Conservation (phyloP, 495 filamentous ascomycete genomes). For the Tuber microsphaerosporum region DNA sequence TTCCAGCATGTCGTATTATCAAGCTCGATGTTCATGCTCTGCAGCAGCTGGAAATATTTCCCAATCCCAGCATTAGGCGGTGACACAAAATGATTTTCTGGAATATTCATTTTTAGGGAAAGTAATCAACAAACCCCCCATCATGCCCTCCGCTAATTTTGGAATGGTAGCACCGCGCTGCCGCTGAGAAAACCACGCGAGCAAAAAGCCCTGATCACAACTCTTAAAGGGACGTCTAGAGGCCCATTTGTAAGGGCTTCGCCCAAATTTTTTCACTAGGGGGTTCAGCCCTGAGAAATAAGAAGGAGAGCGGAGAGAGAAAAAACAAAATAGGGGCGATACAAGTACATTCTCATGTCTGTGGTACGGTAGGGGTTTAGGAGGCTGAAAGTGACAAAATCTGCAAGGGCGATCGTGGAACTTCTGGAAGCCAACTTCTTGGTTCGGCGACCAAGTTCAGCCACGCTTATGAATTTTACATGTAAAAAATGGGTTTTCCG, state of each 20-base stretch:
- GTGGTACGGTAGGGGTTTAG: conserved; percentile 5
- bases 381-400: conserved; percentile 26
- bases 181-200: conserved; percentile 11
- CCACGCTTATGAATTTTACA: conserved; percentile 9
- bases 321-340: conserved; percentile 14
- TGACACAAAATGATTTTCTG: conserved; percentile 22
- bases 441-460: conserved; percentile 17
- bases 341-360: conserved; percentile 8
- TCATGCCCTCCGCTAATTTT: conserved; percentile 4
- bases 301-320: background rate
- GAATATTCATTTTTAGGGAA: conserved; percentile 15
- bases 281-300: conserved; percentile 4
- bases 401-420: conserved; percentile 31
- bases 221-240: conserved; percentile 5
- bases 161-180: conserved; percentile 3
- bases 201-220: conserved; percentile 13
- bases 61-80: background rate
- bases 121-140: conserved; percentile 12
- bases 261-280: background rate
- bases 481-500: background rate
- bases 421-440: conserved; percentile 27
- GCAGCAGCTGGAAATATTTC: background rate
- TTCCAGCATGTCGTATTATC: background rate
- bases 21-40: background rate
- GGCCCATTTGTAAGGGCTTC: background rate